Evolutionary conservation across 164 flowering plant species (phyloP), one percentile per base, ranked within the genome.

Genomic region (Stephania yunnanensis): DNA sequence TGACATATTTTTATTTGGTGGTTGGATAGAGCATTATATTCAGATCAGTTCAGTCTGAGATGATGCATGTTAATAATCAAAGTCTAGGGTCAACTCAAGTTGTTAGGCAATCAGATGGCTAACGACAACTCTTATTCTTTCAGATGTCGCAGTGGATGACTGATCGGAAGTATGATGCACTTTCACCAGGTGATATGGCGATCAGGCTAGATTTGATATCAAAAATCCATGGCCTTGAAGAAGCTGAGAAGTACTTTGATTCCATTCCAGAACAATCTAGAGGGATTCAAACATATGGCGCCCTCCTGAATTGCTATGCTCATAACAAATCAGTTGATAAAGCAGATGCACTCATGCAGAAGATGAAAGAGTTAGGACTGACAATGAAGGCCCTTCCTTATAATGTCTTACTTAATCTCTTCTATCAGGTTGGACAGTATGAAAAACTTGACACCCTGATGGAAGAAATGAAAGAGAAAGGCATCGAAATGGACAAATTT

Each of bases 131-230:
- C 4, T 17, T 46, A 45, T 46, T 61, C 30, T 77, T 61, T 68
- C 82, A 89, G 92, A 68, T 88, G 44, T 85, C 84, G 13, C 69
- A 78, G 36, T 89, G 91, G 92, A 86, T 89, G 90, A 80, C 75
- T 10, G 80, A 83, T 44, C 81, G 73, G 50, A 75, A 78, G 53
- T 61, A 73, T 46, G 42, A 76, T 11, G 44, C 20, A 6, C 73
- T 78, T n/a, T 50, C 76, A 46, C 66, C 75, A 53, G 48, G 44
- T 67, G 86, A 86, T 73, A 66, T 76, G 68, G 82, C 86, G 3
- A 44, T 74, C 22, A 82, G 80, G 53, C 71, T 87, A 67, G 77
- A 85, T 64, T 73, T 86, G 78, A 85, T 87, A 15, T 76, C 74
- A 53, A 83, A 73, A 69, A 84, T 86, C 22, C 80, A 79, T 29